These are phyloP conservation scores for Penicillium pancosmium DNA, from an alignment of 495 filamentous ascomycete genomes.

Conservation along the genomic window DNA sequence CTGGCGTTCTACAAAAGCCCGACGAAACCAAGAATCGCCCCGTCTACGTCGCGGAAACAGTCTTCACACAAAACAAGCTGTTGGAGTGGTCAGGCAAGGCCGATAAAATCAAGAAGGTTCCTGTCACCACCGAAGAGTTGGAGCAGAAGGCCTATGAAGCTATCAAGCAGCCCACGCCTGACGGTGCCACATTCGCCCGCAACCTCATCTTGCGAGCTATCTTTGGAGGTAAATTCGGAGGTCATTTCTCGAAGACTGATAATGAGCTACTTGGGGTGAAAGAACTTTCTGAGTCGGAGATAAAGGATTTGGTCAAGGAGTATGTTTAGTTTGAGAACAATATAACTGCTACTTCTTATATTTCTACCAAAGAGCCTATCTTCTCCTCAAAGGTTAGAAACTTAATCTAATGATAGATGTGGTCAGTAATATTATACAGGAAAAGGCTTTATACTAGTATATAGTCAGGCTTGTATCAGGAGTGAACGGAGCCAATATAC, in stretches of 20 bases:
- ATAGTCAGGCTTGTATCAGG: too few species aligned
- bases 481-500: too few species aligned
- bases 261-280: slow-evolving; percentile 20
- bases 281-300: slow-evolving; percentile 11
- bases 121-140: slow-evolving; percentile 13
- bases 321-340: background rate
- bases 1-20: slow-evolving; percentile 50
- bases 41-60: slow-evolving; percentile 52
- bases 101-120: slow-evolving; percentile 7
- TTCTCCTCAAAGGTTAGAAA: too few species aligned
- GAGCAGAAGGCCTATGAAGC: slow-evolving; percentile 16
- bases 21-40: slow-evolving; percentile 57
- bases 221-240: slow-evolving; percentile 10
- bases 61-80: slow-evolving; percentile 57
- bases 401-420: too few species aligned
- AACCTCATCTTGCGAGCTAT: slow-evolving; percentile 14
- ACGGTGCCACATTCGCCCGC: slow-evolving; percentile 7
- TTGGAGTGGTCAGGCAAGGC: slow-evolving; percentile 45
- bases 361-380: too few species aligned
- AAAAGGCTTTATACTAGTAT: too few species aligned
- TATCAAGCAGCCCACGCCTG: slow-evolving; percentile 13
- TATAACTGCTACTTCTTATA: background rate
- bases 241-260: slow-evolving; percentile 11
- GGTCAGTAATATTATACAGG: too few species aligned
- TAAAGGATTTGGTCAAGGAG: slow-evolving; percentile 16